A percentile compares a stretch with the other conserved stretches of the same genome.
phyloP scores from a whole-genome alignment of 306 rosid species.

The Dalbergia oliveri region DNA sequence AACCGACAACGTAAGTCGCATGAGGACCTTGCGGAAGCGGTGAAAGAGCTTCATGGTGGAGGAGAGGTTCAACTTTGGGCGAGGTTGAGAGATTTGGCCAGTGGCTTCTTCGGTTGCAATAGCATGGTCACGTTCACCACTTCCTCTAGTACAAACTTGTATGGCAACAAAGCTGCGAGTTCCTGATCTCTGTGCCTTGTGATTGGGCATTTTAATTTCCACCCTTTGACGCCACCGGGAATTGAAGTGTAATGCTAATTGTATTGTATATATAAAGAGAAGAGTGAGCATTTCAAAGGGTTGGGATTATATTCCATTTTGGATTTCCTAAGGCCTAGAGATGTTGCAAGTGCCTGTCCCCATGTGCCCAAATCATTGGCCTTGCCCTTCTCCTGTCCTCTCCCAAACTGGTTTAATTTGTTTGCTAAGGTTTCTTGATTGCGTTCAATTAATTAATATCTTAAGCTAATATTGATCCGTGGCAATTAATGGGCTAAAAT shows the following conservation, averaged over 20 bases:
- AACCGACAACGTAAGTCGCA: constrained; percentile 53
- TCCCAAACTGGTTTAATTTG: constrained; percentile 30
- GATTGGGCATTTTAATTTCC: constrained; percentile 42
- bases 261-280: constrained; percentile 29
- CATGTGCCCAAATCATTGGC: constrained; percentile 79
- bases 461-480: background rate
- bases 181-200: constrained; percentile 33
- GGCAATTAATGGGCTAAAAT: background rate
- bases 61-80: constrained; percentile 52
- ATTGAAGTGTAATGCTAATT: constrained; percentile 54
- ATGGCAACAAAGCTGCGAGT: constrained; percentile 47
- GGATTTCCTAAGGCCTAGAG: constrained; percentile 7
- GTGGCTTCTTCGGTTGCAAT: background rate
- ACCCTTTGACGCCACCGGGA: constrained; percentile 43
- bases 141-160: constrained; percentile 9
- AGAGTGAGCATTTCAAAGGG: constrained; percentile 46
- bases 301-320: constrained; percentile 48
- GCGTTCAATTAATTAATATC: constrained; percentile 25
- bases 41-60: constrained; percentile 74
- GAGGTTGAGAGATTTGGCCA: constrained; percentile 10
- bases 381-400: constrained; percentile 59
- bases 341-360: constrained; percentile 50
- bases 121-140: background rate
- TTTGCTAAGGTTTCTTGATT: constrained; percentile 31
- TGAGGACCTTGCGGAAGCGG: constrained; percentile 69